Evolutionary conservation across 768 basidiomycete genomes (phyloP).

Genomic region (Megacollybia marginata): DNA sequence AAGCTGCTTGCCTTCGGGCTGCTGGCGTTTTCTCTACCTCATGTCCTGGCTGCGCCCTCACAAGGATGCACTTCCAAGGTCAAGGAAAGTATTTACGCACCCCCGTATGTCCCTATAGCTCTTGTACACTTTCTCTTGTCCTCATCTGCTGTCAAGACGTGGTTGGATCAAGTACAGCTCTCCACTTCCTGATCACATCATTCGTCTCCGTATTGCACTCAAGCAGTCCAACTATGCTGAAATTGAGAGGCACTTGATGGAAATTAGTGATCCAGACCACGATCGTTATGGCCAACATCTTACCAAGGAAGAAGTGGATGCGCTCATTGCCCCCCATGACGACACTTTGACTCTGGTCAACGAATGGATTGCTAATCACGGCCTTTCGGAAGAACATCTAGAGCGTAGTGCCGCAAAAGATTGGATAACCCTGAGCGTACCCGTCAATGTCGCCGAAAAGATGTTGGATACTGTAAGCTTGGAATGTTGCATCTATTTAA

Average conservation of each 20-base stretch:
- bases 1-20: too few relatives aligned
- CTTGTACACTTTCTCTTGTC: too few relatives aligned
- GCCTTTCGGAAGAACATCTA: conserved; percentile 39
- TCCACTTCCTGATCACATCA: conserved; percentile 36
- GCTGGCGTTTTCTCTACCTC: too few relatives aligned
- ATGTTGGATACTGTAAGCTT: conserved; percentile 61
- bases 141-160: not conserved
- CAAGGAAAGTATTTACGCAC: too few relatives aligned
- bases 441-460: conserved; percentile 53
- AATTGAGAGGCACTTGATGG: conserved; percentile 45
- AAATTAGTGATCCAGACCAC: conserved; percentile 53
- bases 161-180: conserved; percentile 16
- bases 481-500: not conserved
- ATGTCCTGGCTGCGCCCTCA: too few relatives aligned
- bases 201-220: conserved; percentile 53
- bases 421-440: conserved; percentile 56
- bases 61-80: too few relatives aligned
- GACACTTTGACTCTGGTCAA: conserved; percentile 47
- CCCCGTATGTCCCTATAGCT: too few relatives aligned
- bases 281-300: conserved; percentile 48
- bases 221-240: conserved; percentile 42
- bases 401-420: conserved; percentile 58
- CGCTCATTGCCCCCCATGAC: conserved; percentile 48
- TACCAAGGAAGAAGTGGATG: conserved; percentile 60
- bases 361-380: conserved; percentile 55